Base-by-base conservation (phyloP, 768 basidiomycete species). In the Sarcodon aspratus region DNA sequence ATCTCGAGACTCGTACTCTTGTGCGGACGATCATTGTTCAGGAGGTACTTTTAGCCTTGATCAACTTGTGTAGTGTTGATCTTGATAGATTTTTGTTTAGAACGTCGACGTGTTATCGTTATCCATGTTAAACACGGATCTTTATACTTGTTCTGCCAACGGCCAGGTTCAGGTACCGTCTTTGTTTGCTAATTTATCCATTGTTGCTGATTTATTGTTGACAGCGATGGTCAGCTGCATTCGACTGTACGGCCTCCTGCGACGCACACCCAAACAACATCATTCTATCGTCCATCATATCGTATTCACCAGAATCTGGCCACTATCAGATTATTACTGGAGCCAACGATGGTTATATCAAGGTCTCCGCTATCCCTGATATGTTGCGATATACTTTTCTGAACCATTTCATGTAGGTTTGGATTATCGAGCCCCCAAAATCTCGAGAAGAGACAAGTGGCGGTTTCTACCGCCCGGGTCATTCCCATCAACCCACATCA, bases 21-120 rank as follows among this genome's bases (percentile, higher is more conserved):
- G 81, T 98, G 27, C 70, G 95, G 45, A 90, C 82, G 0, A 84
- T 98, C 49, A 83, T 93, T 13, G 83, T 88, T 1, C 82, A 89
- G 54, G 86, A 92, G 69, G 86, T 85, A 44, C 12, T 69, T 44
- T 13, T 9, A n/a, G n/a, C 18, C 32, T 6, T 50, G 21, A 27
- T 27, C 21, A 5, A 27, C 21, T 2, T 27, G 21, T 2, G 21
- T 27, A 2, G 21, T 27, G 5, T n/a, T 27, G 21, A 27, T 27
- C 21, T 27, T 27, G 21, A 31, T 13, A 37, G 27, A 33, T 12
- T 17, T 7, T 43, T 21, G 33, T 1, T 17, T 33, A 88, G 85
- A 76, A 79, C 36, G 72, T 83, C 21, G 95, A 95, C 59, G 80
- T 96, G 36, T 66, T 98, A 48, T 79, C 89, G 0, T 69, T 97